Conservation (phyloP, 2,329 filamentous ascomycete species). For the Ceratocystis diversiconidia region DNA sequence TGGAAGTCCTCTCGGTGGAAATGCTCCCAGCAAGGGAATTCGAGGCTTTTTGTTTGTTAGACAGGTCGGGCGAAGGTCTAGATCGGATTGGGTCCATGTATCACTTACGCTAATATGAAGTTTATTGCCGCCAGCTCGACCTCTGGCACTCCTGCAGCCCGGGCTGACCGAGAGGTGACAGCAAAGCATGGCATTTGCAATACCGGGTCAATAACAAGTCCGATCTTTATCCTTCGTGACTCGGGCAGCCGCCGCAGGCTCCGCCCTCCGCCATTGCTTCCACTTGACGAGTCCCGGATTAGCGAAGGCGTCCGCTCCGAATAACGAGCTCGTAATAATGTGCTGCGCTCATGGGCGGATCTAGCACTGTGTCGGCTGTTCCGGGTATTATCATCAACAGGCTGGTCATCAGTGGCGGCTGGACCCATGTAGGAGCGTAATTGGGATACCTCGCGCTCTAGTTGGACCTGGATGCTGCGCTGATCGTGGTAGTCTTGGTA, state of each 20-base stretch:
- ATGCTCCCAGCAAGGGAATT: conserved; percentile 14
- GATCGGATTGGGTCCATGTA: not conserved
- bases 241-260: not conserved
- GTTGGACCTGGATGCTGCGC: not conserved
- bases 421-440: conserved; percentile 3
- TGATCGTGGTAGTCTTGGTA: conserved; percentile 16
- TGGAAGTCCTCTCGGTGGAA: conserved; percentile 15
- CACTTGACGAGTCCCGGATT: conserved; percentile 1
- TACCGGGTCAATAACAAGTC: conserved; percentile 11
- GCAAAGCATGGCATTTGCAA: conserved; percentile 15
- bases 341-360: not conserved
- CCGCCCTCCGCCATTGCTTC: not conserved
- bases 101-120: conserved; percentile 17
- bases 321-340: conserved; percentile 4
- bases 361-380: not conserved
- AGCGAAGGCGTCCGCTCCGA: conserved; percentile 11
- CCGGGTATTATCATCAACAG: not conserved
- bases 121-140: conserved; percentile 13
- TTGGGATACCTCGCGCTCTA: conserved; percentile 12
- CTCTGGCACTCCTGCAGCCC: conserved; percentile 8
- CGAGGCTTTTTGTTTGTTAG: conserved; percentile 10
- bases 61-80: not conserved
- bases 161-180: conserved; percentile 5
- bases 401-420: not conserved
- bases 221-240: conserved; percentile 5